phyloP scores from a whole-genome alignment of 2,329 filamentous ascomycete genomes.

The Trichoderma polysporum region DNA sequence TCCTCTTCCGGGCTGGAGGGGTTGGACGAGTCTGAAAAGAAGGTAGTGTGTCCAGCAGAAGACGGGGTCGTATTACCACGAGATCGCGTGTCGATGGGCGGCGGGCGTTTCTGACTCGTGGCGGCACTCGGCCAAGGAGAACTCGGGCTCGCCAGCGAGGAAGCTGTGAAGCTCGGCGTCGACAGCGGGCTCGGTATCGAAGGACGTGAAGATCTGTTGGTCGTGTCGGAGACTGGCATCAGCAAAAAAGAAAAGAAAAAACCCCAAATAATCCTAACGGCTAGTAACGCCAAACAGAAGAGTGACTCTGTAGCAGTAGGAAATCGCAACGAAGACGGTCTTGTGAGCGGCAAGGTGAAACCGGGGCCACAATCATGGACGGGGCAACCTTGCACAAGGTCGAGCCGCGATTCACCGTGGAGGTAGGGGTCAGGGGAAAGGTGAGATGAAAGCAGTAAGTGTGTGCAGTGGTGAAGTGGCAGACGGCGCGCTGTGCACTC shows the following conservation, averaged over 20 bases:
- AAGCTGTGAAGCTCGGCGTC: slow-evolving; percentile 43
- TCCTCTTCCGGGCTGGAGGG: slow-evolving; percentile 35
- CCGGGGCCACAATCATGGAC: slow-evolving; percentile 25
- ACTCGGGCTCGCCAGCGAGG: slow-evolving; percentile 42
- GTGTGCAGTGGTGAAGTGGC: background rate
- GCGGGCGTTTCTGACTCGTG: slow-evolving; percentile 28
- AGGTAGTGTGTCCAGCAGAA: slow-evolving; percentile 32
- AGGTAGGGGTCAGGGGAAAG: slow-evolving; percentile 18
- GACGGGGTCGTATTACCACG: slow-evolving; percentile 13
- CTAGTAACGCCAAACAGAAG: slow-evolving; percentile 27
- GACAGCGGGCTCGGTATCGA: slow-evolving; percentile 52
- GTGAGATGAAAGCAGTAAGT: slow-evolving; percentile 16
- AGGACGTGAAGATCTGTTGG: slow-evolving; percentile 48
- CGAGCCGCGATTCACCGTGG: slow-evolving; percentile 19
- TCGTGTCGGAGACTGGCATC: slow-evolving; percentile 26
- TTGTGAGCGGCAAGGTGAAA: slow-evolving; percentile 24
- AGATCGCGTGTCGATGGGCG: slow-evolving; percentile 22
- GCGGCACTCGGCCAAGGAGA: slow-evolving; percentile 22
- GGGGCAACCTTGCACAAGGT: slow-evolving; percentile 29
- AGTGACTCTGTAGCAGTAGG: slow-evolving; percentile 4
- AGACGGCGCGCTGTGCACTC: slow-evolving; percentile 12
- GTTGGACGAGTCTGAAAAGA: slow-evolving; percentile 40
- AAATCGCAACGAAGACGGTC: slow-evolving; percentile 15
- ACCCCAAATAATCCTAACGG: slow-evolving; percentile 3
- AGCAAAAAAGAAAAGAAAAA: background rate